Evolutionary conservation across 192 early-diverging fungal genomes (phyloP), one percentile per base, ranked within the genome.

Genomic region (Podila horticola): DNA sequence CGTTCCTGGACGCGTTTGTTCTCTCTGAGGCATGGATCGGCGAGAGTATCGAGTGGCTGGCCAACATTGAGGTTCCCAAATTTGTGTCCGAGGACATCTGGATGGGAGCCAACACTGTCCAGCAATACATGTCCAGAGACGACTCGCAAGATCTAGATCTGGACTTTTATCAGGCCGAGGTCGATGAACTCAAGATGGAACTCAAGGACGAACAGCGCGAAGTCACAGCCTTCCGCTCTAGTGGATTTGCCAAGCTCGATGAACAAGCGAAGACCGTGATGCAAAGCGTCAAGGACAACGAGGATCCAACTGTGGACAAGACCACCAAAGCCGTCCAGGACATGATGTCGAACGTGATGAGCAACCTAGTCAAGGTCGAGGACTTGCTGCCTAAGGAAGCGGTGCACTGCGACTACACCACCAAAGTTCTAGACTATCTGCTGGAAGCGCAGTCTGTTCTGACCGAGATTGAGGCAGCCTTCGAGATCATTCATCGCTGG

Each of bases 1-100:
- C 51, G 6, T 79, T 79, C 64, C 34, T 79, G 59, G 76, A 79
- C 20, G 51, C 76, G 0, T 72, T 72, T 64, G 33, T 67, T 19
- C 57, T 72, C n/a, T 79, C 76, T 2, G 76, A 79, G 51, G 76
- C 69, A 20, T 79, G 76, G 76, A 79, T 79, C 22, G 76, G 70
- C 20, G 76, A 79, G n/a, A 79, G 76, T 64, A 69, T 79, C 3
- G 76, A 64, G 26, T 79, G 76, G 76, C 45, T 79, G 13, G 65
- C 65, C 51, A 79, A 79, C 24, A 79, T 79, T 10, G 60, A 72
- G 61, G 61, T 64, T 3, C 76, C 76, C 0, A 38, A 45, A 0
- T 79, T 79, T 72, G 70, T 79, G 28, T 68, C 68, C 5, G 36
- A 72, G 26, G 76, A 79, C 29, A 48, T 45, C 17, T 79, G 76